Evolutionary conservation across 1,139 yeast species (phyloP).

Genomic region (Komagataea norvegica): DNA sequence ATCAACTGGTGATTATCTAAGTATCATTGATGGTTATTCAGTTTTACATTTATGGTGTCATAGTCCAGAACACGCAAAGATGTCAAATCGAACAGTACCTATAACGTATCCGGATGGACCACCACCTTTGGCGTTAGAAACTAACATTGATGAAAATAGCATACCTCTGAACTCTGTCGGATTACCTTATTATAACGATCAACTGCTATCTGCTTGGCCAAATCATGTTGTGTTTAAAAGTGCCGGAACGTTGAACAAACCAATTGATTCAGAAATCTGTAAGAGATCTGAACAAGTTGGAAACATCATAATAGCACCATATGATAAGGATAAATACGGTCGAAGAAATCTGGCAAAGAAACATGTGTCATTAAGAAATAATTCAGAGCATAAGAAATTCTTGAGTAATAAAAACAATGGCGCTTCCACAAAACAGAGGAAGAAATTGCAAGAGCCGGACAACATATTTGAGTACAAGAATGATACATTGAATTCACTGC

Average conservation of each 20-base stretch:
- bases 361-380: conserved; percentile 41
- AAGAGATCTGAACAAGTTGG: conserved; percentile 14
- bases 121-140: conserved; percentile 33
- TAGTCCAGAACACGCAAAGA: conserved; percentile 27
- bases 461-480: conserved; percentile 26
- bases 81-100: conserved; percentile 34
- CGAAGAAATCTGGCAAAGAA: conserved; percentile 44
- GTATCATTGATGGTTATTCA: conserved; percentile 62
- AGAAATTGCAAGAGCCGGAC: conserved; percentile 19
- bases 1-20: conserved; percentile 74
- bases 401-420: conserved; percentile 64
- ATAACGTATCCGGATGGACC: conserved; percentile 29
- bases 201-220: conserved; percentile 78
- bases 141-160: conserved; percentile 37
- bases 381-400: conserved; percentile 42
- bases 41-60: conserved; percentile 73
- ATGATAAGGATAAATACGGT: conserved; percentile 54
- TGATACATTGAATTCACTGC: conserved; percentile 37
- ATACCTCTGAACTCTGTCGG: conserved; percentile 71
- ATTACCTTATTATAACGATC: conserved; percentile 80
- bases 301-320: conserved; percentile 29
- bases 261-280: conserved; percentile 28
- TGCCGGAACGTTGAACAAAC: conserved; percentile 48
- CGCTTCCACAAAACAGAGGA: conserved; percentile 16
- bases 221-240: conserved; percentile 50